Evolutionary conservation across 768 basidiomycete species (phyloP).

Genomic region (Mycena haematopus): DNA sequence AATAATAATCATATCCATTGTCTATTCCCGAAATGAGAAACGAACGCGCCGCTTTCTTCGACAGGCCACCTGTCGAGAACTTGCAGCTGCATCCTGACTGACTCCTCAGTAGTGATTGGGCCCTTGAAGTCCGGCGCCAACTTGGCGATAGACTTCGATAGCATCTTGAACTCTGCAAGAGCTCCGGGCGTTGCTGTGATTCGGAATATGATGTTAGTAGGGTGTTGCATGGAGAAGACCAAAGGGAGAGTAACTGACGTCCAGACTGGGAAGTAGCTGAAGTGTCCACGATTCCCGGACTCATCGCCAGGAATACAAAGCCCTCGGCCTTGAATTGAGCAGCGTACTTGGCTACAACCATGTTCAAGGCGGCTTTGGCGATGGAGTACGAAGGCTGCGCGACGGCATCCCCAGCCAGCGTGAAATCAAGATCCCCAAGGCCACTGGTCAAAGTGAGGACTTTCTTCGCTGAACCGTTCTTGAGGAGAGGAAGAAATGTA

Average conservation of each 20-base stretch:
- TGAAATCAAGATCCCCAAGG: constrained; percentile 37
- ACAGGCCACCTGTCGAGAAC: constrained; percentile 13
- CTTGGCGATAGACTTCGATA: background rate
- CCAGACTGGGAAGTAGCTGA: background rate
- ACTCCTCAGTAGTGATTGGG: constrained; percentile 8
- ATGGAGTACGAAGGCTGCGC: constrained; percentile 37
- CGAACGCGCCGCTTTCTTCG: constrained; percentile 16
- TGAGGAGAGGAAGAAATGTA: constrained; percentile 6
- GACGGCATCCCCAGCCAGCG: constrained; percentile 23
- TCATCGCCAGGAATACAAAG: constrained; percentile 43
- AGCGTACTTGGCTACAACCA: constrained; percentile 46
- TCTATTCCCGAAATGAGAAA: constrained; percentile 27
- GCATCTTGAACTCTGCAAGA: background rate
- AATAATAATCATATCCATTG: constrained; percentile 18
- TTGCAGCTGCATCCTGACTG: constrained; percentile 18
- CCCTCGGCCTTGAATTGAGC: constrained; percentile 39
- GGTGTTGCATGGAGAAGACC: background rate
- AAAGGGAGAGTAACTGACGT: background rate
- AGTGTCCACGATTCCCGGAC: constrained; percentile 46
- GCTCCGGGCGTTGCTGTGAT: background rate
- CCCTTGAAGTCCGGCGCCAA: constrained; percentile 13
- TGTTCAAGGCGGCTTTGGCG: constrained; percentile 45
- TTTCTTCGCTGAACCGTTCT: constrained; percentile 38
- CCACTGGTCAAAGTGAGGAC: constrained; percentile 42
- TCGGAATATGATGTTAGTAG: background rate